phyloP scores from a whole-genome alignment of 129 eudicot species.

The Flaveria trinervia region DNA sequence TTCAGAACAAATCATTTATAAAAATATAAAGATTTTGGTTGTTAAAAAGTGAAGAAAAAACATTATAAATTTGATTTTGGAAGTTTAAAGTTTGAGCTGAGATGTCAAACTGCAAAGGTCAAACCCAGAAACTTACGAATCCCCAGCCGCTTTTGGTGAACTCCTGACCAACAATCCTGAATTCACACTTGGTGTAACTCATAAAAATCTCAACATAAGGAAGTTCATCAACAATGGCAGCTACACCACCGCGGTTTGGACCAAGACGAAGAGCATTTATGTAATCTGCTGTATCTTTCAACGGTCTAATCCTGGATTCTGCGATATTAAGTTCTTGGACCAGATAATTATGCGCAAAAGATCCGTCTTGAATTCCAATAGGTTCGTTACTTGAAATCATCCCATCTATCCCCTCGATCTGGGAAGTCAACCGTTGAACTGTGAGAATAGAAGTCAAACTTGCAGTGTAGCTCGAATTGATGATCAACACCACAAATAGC shows the following conservation, averaged over 20 bases:
- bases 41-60: background rate
- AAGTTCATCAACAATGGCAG: constrained; percentile 83
- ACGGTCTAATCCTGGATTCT: constrained; percentile 53
- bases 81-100: constrained; percentile 7
- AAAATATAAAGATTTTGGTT: constrained; percentile 4
- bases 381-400: constrained; percentile 67
- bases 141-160: constrained; percentile 95
- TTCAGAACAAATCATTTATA: background rate
- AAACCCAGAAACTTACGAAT: constrained; percentile 59
- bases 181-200: constrained; percentile 53
- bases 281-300: constrained; percentile 58
- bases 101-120: constrained; percentile 8
- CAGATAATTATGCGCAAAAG: constrained; percentile 71
- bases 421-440: constrained; percentile 64
- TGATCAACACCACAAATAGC: constrained; percentile 80
- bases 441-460: constrained; percentile 94
- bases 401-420: constrained; percentile 68
- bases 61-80: background rate
- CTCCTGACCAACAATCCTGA: constrained; percentile 75
- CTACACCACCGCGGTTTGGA: constrained; percentile 73
- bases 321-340: constrained; percentile 61
- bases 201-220: constrained; percentile 75
- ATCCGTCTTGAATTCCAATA: constrained; percentile 84
- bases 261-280: constrained; percentile 53
- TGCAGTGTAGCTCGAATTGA: constrained; percentile 92